These are phyloP conservation scores for Didymella exigua DNA, from an alignment of 2,329 filamentous ascomycete genomes.

Conservation along the genomic window DNA sequence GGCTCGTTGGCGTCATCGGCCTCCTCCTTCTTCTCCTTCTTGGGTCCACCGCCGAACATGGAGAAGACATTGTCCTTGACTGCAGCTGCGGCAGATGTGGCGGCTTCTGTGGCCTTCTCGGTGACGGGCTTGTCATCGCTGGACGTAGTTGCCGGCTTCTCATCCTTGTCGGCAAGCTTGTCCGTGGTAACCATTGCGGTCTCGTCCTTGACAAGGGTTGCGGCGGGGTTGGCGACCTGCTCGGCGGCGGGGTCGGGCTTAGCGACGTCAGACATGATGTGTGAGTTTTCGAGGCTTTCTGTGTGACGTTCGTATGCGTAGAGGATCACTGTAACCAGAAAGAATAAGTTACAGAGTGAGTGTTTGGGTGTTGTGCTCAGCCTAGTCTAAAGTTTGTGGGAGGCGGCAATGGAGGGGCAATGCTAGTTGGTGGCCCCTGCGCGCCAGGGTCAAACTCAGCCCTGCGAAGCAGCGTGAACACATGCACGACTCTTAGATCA, in stretches of 20 bases:
- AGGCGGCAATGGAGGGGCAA: conserved; percentile 32
- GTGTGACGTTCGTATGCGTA: conserved; percentile 8
- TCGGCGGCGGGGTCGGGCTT: conserved; percentile 51
- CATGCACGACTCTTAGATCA: not conserved
- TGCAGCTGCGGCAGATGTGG: conserved; percentile 43
- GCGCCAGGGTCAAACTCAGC: conserved; percentile 5
- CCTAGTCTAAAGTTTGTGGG: conserved; percentile 31
- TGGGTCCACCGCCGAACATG: conserved; percentile 97
- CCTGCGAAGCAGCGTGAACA: not conserved
- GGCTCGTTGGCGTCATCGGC: conserved; percentile 76
- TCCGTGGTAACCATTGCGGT: conserved; percentile 53
- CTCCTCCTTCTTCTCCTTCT: conserved; percentile 89
- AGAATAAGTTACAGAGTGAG: conserved; percentile 18
- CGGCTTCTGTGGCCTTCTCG: conserved; percentile 48
- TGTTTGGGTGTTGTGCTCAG: conserved; percentile 28
- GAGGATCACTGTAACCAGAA: conserved; percentile 4
- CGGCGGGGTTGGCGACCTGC: conserved; percentile 47
- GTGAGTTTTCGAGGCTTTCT: conserved; percentile 1
- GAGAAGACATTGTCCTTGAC: conserved; percentile 76
- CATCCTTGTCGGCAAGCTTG: conserved; percentile 37
- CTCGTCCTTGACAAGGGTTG: conserved; percentile 51
- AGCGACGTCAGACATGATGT: conserved; percentile 46
- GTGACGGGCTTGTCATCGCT: conserved; percentile 59
- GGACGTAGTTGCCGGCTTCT: conserved; percentile 22
- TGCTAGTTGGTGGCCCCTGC: not conserved